These are phyloP conservation scores for Saccharomycopsis sp. DNA, from an alignment of 805 yeast genomes.

Conservation along the genomic window DNA sequence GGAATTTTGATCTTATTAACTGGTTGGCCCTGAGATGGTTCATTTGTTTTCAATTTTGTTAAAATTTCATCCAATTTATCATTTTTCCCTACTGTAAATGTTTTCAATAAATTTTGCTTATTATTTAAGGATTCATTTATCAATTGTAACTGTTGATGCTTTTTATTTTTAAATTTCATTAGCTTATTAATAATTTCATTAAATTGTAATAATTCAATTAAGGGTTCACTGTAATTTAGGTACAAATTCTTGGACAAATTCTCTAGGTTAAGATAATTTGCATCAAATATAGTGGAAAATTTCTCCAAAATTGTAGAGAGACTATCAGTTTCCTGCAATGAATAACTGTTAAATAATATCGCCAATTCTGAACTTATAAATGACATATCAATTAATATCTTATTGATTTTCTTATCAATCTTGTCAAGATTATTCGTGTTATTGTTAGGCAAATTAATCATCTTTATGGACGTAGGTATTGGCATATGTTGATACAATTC, in stretches of 20 bases:
- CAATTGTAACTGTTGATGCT: slow-evolving; percentile 12
- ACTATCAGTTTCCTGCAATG: slow-evolving; percentile 15
- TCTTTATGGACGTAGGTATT: slow-evolving; percentile 13
- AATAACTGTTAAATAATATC: slow-evolving; percentile 17
- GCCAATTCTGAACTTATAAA: slow-evolving; percentile 16
- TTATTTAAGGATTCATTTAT: slow-evolving; percentile 12
- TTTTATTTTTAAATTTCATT: slow-evolving; percentile 20
- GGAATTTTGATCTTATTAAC: slow-evolving; percentile 15
- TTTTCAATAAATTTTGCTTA: slow-evolving; percentile 16
- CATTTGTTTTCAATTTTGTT: slow-evolving; percentile 4
- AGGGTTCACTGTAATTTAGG: slow-evolving; percentile 18
- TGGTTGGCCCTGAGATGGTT: not conserved
- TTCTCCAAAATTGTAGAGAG: slow-evolving; percentile 12
- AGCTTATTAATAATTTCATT: slow-evolving; percentile 19
- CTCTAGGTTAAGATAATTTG: slow-evolving; percentile 18
- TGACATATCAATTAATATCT: slow-evolving; percentile 15
- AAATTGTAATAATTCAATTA: slow-evolving; percentile 19
- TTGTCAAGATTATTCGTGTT: slow-evolving; percentile 16
- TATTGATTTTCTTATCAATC: slow-evolving; percentile 14
- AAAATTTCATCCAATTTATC: slow-evolving; percentile 11
- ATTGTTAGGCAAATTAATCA: slow-evolving; percentile 4
- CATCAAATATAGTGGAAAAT: slow-evolving; percentile 20
- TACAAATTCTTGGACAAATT: slow-evolving; percentile 14
- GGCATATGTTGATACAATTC: slow-evolving; percentile 17
- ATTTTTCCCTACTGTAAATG: slow-evolving; percentile 14